Base-by-base conservation (phyloP, 768 basidiomycete genomes). In the Clitopilus hobsonii region DNA sequence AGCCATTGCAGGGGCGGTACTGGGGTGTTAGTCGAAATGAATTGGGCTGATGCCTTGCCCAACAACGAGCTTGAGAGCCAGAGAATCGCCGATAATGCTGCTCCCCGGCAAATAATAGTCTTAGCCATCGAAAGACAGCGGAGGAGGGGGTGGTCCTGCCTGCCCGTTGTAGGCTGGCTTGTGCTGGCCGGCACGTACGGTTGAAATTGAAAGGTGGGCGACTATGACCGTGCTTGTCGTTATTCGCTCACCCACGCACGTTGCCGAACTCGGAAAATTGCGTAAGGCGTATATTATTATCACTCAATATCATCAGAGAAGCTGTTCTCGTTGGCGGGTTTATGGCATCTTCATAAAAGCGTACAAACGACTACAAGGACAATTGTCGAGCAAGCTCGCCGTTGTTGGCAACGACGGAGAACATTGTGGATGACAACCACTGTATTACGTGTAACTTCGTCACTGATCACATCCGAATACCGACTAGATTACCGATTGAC, bases 1-100 rank as follows among this genome's bases (percentile, higher is more conserved):
- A 92, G 81, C 90, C 85, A 88, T 69, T 89, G 85, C 3, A 88
- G 72, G 36, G 85, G 85, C 23, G 86, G 85, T 6, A 85, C 71
- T 3, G 83, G 73, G 30, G 76, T 78, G 58, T 60, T 68, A 1
- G 80, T 82, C 14, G 84, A 79, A 52, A 83, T 78, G 52, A 73
- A 68, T 62, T 82, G 81, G 51, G 80, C 73, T 45, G 41, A 45
- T 45, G 41, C 41, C 18, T 11, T 45, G 41, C n/a, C 41, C 10
- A 45, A 55, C 59, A 54, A 61, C 63, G 61, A 52, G 62, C 26
- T 52, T 54, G 58, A 62, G 58, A 38, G 55, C 61, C 55, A 59
- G 66, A 58, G 61, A 62, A 58, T 26, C 32, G 54, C 51, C 61
- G 61, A 58, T 60, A 68, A 57, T 56, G 69, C 54, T 57, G 64